Evolutionary conservation across 2,329 filamentous ascomycete species (phyloP).

Genomic region (Hypocreales sp.): DNA sequence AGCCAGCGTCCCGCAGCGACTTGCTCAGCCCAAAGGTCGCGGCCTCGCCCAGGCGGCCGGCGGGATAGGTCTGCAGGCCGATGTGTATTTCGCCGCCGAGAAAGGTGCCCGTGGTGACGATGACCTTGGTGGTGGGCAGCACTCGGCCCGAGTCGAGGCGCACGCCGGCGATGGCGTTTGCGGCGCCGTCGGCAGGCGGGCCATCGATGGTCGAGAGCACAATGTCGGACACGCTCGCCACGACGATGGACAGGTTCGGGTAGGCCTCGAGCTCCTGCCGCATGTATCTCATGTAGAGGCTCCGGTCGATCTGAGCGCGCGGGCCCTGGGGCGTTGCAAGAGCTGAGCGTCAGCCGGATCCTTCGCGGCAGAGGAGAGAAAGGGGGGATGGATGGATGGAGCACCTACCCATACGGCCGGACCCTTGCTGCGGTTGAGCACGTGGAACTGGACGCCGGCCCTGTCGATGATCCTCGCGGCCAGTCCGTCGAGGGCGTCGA

Average conservation of each 20-base stretch:
- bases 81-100: constrained; percentile 94
- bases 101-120: constrained; percentile 96
- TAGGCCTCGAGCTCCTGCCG: constrained; percentile 67
- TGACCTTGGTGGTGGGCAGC: constrained; percentile 62
- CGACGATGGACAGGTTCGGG: constrained; percentile 62
- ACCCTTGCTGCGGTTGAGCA: constrained; percentile 79
- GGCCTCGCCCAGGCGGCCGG: constrained; percentile 84
- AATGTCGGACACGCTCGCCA: constrained; percentile 86
- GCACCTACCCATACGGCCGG: constrained; percentile 76
- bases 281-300: constrained; percentile 84
- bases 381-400: no score
- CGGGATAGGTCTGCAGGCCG: constrained; percentile 67
- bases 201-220: constrained; percentile 40
- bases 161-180: constrained; percentile 69
- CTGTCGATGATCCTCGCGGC: constrained; percentile 83
- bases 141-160: constrained; percentile 76
- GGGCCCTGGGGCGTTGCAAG: constrained; percentile 49
- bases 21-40: constrained; percentile 88
- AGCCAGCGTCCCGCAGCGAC: constrained; percentile 75
- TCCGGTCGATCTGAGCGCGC: constrained; percentile 85
- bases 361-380: no score
- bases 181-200: constrained; percentile 21
- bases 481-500: constrained; percentile 87
- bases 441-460: constrained; percentile 83
- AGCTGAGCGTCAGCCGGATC: no score